A percentile compares a stretch with the other conserved stretches of the same genome.
Conservation (phyloP, 305 asterid genomes). For the Solanum hybrid region DNA sequence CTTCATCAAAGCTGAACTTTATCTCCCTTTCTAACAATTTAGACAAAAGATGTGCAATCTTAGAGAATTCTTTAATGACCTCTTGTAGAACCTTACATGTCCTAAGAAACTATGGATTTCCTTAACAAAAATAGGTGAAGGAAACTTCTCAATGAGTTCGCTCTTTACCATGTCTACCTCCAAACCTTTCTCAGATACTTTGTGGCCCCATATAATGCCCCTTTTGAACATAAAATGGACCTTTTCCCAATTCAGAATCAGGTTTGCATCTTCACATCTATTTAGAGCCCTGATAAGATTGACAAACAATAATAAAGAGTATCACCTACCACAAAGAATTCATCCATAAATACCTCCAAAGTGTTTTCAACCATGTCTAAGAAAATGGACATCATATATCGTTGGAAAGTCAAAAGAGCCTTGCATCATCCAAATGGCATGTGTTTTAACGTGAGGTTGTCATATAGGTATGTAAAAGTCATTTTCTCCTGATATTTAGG, state of each 20-base stretch:
- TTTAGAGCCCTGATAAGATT: not conserved
- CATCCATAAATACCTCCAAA: not conserved
- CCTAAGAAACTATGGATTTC: not conserved
- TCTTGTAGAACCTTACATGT: not conserved
- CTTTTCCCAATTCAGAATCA: not conserved
- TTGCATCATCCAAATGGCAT: no score
- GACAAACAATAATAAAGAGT: not conserved
- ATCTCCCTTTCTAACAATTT: not conserved
- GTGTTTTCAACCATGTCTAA: not conserved
- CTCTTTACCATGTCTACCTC: not conserved
- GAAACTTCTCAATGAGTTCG: not conserved
- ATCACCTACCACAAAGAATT: no score
- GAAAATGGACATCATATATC: no score
- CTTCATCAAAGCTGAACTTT: not conserved
- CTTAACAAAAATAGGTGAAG: not conserved
- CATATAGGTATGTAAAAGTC: no score
- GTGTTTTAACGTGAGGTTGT: no score
- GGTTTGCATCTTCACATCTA: not conserved
- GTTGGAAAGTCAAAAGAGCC: no score
- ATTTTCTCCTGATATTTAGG: no score
- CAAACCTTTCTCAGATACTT: not conserved
- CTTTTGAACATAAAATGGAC: not conserved
- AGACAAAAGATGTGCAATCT: not conserved
- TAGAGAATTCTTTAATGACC: no score
- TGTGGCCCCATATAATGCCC: not conserved